A percentile compares a stretch with the other conserved stretches of the same genome.
Conservation (phyloP, 1,139 yeast genomes). For the Protomyces macrosporus region DNA sequence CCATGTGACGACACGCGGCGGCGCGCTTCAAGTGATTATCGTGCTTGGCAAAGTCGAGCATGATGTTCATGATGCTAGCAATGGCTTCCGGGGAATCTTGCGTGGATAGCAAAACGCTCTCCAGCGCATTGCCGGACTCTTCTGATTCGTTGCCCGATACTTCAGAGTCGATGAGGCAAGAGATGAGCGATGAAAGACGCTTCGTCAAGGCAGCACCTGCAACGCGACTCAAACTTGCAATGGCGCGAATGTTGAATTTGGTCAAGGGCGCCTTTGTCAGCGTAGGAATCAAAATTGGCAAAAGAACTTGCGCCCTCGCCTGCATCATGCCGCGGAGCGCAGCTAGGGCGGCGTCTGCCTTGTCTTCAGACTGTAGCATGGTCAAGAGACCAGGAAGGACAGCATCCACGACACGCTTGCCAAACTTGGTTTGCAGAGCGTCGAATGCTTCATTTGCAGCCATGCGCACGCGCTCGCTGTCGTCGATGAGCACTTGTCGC, state of each 20-base stretch:
- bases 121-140: slow-evolving; percentile 49
- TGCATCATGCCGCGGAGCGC: slow-evolving; percentile 93
- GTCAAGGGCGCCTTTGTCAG: slow-evolving; percentile 77
- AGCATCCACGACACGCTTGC: slow-evolving; percentile 73
- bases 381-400: slow-evolving; percentile 76
- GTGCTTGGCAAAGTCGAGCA: slow-evolving; percentile 67
- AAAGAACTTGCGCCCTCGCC: slow-evolving; percentile 78
- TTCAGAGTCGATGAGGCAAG: slow-evolving; percentile 65
- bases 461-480: slow-evolving; percentile 67
- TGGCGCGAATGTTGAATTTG: slow-evolving; percentile 74
- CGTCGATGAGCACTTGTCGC: slow-evolving; percentile 72
- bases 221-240: slow-evolving; percentile 82
- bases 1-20: slow-evolving; percentile 63
- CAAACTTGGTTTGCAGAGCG: slow-evolving; percentile 71
- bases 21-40: slow-evolving; percentile 67
- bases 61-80: slow-evolving; percentile 77
- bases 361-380: slow-evolving; percentile 58
- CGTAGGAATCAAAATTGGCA: slow-evolving; percentile 90
- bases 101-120: slow-evolving; percentile 63
- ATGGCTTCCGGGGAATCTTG: slow-evolving; percentile 68
- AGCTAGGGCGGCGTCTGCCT: slow-evolving; percentile 68
- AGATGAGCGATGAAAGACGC: slow-evolving; percentile 48
- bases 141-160: slow-evolving; percentile 54
- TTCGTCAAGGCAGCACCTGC: slow-evolving; percentile 76
- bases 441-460: slow-evolving; percentile 93